phyloP scores from a whole-genome alignment of 2,329 filamentous ascomycete genomes.

The Aspergillus oerlinghausenensis region DNA sequence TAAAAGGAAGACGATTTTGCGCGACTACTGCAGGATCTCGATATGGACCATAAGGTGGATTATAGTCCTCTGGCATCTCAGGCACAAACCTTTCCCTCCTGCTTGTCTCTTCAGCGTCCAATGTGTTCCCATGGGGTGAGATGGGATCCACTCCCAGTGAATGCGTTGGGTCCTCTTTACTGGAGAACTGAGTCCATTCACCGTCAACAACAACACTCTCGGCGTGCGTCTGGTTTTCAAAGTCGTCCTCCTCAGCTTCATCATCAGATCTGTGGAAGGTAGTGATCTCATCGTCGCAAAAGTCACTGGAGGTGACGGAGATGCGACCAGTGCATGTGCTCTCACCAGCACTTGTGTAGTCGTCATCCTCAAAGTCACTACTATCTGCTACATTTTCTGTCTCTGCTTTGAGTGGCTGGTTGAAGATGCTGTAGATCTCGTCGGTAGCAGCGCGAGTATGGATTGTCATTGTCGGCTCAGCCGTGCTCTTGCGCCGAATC shows the following conservation, averaged over 20 bases:
- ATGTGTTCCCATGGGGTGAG: slow-evolving; percentile 7
- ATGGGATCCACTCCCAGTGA: slow-evolving; percentile 18
- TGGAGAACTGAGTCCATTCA: slow-evolving; percentile 86
- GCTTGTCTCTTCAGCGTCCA: slow-evolving; percentile 29
- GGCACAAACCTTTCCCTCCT: slow-evolving; percentile 44
- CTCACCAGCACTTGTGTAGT: slow-evolving; percentile 82
- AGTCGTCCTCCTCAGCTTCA: slow-evolving; percentile 43
- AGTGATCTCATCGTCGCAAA: slow-evolving; percentile 55
- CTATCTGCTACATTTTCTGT: slow-evolving; percentile 55
- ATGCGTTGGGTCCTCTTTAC: slow-evolving; percentile 54
- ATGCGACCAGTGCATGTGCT: slow-evolving; percentile 75
- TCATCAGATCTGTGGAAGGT: slow-evolving; percentile 37
- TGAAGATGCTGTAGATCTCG: slow-evolving; percentile 97
- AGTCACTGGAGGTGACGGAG: slow-evolving; percentile 60
- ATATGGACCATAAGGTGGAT: slow-evolving; percentile 72
- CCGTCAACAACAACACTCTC: slow-evolving; percentile 56
- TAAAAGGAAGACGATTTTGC: slow-evolving; percentile 91
- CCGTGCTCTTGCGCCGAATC: slow-evolving; percentile 68
- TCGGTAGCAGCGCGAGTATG: slow-evolving; percentile 93
- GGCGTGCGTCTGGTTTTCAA: slow-evolving; percentile 37
- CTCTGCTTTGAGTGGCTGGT: slow-evolving; percentile 65
- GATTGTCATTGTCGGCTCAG: slow-evolving; percentile 95
- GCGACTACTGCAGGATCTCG: slow-evolving; percentile 74
- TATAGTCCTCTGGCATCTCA: slow-evolving; percentile 81
- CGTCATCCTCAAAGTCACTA: slow-evolving; percentile 61